Evolutionary conservation across 2,329 filamentous ascomycete species (phyloP), one percentile per base, ranked within the genome.

Genomic region (Botrytis porri): DNA sequence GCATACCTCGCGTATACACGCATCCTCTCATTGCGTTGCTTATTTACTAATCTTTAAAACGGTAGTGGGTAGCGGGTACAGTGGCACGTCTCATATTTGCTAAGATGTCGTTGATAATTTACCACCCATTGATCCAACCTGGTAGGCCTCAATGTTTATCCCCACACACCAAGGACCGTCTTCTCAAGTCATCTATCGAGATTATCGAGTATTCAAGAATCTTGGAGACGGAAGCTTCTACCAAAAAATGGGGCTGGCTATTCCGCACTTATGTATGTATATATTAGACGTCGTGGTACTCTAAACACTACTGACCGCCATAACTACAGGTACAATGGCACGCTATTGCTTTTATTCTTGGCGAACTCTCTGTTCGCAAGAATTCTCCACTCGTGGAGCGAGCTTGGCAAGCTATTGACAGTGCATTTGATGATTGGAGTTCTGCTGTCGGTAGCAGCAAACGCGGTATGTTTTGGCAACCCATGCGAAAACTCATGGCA

Each of bases 401-500:
- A 25, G 83, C 82, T 4, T 85, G 84, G 84, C 73, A 77, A 25
- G 81, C 80, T 4, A 75, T 84, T 9, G 81, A 84, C 43, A 59
- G 72, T n/a, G 74, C 78, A 1, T 81, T 81, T 61, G 62, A 62
- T 1, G 73, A 76, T 37, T 80, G 78, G 79, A 76, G 71, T 32
- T 72, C 65, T 9, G 73, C 72, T 2, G 75, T 79, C 4, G 67
- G 57, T 18, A 76, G 82, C 25, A 81, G 81, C n/a, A 85, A 84
- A 70, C 85, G 85, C 69, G 86, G 87, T 4, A 87, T 88, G 82
- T 81, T 92, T 0, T 92, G 90, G 90, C 86, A 87, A 61, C 89
- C 89, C 0, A 82, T 92, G 64, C 83, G 85, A 39, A 89, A 87
- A 75, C 82, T 92, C 3, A 87, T 91, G 81, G 84, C 84, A 22